These are phyloP conservation scores for Cladorrhinum sp. DNA, from an alignment of 2,329 filamentous ascomycete genomes.

Conservation along the genomic window DNA sequence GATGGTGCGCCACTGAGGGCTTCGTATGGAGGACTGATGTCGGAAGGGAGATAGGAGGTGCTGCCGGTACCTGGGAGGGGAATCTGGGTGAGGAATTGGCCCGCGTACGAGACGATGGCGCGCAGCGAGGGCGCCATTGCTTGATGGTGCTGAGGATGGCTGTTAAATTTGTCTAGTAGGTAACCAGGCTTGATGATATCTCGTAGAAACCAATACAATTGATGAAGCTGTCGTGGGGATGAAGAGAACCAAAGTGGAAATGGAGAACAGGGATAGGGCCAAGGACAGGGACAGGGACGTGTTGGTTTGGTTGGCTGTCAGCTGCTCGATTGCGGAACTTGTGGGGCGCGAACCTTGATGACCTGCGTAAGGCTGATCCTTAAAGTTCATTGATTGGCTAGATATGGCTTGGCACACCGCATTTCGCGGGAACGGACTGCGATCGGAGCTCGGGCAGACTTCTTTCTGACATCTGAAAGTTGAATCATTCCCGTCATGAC, in stretches of 20 bases:
- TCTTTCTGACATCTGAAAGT: neutral
- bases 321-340: neutral
- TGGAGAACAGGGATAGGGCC: too few relatives aligned
- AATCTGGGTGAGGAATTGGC: conserved; percentile 35
- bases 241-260: neutral
- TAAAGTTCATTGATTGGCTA: neutral
- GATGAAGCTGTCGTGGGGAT: neutral
- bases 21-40: conserved; percentile 33
- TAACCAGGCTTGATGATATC: neutral
- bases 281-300: neutral
- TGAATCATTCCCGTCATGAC: neutral
- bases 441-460: neutral
- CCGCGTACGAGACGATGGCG: conserved; percentile 33
- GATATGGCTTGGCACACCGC: neutral
- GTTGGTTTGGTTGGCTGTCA: neutral
- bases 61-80: conserved; percentile 27
- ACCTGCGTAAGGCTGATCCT: conserved; percentile 10
- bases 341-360: conserved; percentile 10
- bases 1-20: conserved; percentile 36
- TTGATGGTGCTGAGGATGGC: conserved; percentile 1
- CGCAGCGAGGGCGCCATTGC: conserved; percentile 32
- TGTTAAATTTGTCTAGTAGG: neutral
- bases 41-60: conserved; percentile 25
- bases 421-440: neutral
- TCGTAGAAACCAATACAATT: neutral